Conservation (phyloP, 305 asterid genomes). For the Vinca major region DNA sequence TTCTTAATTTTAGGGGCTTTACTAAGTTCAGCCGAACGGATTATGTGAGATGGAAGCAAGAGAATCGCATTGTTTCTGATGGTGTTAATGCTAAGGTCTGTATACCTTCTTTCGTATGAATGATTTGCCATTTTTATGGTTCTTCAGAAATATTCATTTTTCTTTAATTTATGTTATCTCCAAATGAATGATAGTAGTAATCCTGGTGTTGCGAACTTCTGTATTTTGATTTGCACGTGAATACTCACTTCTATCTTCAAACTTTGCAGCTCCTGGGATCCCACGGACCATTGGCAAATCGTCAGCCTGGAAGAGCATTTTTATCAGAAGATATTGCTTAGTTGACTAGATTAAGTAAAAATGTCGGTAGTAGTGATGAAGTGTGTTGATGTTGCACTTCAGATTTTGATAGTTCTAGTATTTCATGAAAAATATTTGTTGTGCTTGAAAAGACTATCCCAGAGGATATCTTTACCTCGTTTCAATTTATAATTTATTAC, state of each 20-base stretch:
- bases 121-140: too few relatives aligned
- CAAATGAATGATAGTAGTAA: not conserved
- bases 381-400: not conserved
- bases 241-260: not conserved
- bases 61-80: conserved; percentile 22
- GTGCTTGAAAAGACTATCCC: not conserved
- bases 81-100: conserved; percentile 31
- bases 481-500: not conserved
- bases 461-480: not conserved
- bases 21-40: conserved; percentile 25
- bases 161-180: not conserved
- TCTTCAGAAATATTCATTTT: not conserved
- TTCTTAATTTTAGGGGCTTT: conserved; percentile 21
- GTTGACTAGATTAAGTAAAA: not conserved
- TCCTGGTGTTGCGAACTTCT: too few relatives aligned
- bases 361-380: too few relatives aligned
- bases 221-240: not conserved
- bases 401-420: not conserved
- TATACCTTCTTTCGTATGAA: not conserved
- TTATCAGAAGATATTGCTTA: conserved; percentile 2
- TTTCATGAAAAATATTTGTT: not conserved
- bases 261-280: conserved; percentile 30
- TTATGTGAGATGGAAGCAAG: conserved; percentile 21
- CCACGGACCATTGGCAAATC: conserved; percentile 31
- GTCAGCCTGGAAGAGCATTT: conserved; percentile 34